A percentile compares a stretch with the other conserved stretches of the same genome.
phyloP scores from a whole-genome alignment of 2,329 filamentous ascomycete species.

The Phaeomoniella chlamydospora region DNA sequence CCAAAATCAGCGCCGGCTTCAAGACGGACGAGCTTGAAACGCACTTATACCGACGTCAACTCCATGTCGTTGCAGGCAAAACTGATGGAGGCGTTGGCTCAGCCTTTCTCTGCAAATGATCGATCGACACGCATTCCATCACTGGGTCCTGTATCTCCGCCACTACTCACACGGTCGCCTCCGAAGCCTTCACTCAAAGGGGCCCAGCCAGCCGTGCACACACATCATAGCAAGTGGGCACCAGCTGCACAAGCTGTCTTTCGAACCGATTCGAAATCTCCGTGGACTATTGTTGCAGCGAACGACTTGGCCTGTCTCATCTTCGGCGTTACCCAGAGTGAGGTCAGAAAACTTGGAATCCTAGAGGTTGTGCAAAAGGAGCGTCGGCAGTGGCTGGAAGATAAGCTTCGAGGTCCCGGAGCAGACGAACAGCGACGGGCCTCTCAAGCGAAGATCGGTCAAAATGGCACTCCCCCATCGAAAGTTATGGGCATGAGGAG shows the following conservation, averaged over 20 bases:
- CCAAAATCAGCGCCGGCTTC: slow-evolving; percentile 32
- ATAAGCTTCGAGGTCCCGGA: slow-evolving; percentile 58
- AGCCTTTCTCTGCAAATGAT: slow-evolving; percentile 56
- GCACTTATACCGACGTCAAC: slow-evolving; percentile 75
- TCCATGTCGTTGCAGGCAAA: slow-evolving; percentile 64
- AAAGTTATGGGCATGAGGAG: slow-evolving; percentile 51
- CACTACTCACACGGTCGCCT: slow-evolving; percentile 8
- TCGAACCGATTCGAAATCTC: slow-evolving; percentile 77
- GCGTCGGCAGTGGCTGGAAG: slow-evolving; percentile 74
- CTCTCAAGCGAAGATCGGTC: slow-evolving; percentile 5
- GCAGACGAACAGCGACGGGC: slow-evolving; percentile 20
- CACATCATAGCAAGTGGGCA: slow-evolving; percentile 78
- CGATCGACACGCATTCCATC: slow-evolving; percentile 8
- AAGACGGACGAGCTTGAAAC: slow-evolving; percentile 57
- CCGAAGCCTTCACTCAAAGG: slow-evolving; percentile 1
- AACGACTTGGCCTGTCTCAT: slow-evolving; percentile 93
- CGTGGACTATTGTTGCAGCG: slow-evolving; percentile 91
- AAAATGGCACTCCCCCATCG: slow-evolving; percentile 1
- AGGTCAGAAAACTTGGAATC: slow-evolving; percentile 89
- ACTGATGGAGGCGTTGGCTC: slow-evolving; percentile 70
- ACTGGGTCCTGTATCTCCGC: slow-evolving; percentile 1
- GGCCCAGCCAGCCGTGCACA: slow-evolving; percentile 51
- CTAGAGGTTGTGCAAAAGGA: slow-evolving; percentile 88
- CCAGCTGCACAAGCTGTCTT: slow-evolving; percentile 93
- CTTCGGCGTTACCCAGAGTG: slow-evolving; percentile 96